phyloP scores from a whole-genome alignment of 108 stramenopile species.

The Aurantiochytrium sp. region DNA sequence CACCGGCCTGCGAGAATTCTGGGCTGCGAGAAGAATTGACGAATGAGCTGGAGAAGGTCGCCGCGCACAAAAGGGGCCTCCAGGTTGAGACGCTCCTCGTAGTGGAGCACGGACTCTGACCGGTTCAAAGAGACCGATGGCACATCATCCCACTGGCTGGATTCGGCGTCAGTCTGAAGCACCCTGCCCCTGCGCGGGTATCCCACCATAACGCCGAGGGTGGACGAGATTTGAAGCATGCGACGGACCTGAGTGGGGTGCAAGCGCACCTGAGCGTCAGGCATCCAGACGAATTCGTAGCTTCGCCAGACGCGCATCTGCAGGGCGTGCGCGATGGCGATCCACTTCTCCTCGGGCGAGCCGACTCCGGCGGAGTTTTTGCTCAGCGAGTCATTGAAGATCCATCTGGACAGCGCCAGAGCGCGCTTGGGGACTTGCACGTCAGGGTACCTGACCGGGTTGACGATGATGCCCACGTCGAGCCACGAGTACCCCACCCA shows the following conservation, averaged over 20 bases:
- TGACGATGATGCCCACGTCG: background rate
- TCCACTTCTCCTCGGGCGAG: background rate
- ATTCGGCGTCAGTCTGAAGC: background rate
- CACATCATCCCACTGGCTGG: background rate
- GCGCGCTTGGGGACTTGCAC: background rate
- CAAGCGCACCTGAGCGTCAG: background rate
- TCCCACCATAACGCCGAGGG: background rate
- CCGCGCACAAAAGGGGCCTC: background rate
- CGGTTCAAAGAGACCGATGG: background rate
- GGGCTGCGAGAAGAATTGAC: background rate
- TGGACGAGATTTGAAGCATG: background rate
- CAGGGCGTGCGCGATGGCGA: background rate
- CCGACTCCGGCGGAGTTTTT: background rate
- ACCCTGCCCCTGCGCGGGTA: background rate
- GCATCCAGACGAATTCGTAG: conserved; percentile 11
- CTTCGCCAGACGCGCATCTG: background rate
- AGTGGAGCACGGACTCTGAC: background rate
- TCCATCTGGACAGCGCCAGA: background rate
- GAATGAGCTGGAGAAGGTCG: background rate
- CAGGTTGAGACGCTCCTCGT: background rate
- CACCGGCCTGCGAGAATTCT: background rate
- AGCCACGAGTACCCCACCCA: background rate
- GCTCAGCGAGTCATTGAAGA: background rate
- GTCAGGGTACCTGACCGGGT: background rate
- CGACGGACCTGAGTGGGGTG: background rate